Base-by-base conservation (phyloP, 2,329 filamentous ascomycete genomes). In the Neonectria magnoliae region DNA sequence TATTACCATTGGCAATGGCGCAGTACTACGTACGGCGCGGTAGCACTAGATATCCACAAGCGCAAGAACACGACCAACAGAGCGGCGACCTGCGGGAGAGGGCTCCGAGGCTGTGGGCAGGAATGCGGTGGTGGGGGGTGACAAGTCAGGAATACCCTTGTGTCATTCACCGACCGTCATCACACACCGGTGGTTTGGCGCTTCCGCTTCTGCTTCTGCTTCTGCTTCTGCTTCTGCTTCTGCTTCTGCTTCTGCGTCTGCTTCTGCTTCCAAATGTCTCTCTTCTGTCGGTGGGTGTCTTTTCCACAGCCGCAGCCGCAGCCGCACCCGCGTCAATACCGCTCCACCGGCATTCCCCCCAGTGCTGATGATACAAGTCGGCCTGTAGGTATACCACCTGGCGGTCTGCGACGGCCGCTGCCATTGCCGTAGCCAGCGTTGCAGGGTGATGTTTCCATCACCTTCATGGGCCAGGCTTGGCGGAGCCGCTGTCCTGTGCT, bases 91-190 rank as follows among this genome's bases (percentile, higher is more conserved):
- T 20, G 42, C 36, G 56, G 47, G 56, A 62, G 60, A 64, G 53
- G 57, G 45, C 66, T 55, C 65, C 64, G 65, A 71, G 58, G 57
- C 67, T 67, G 56, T 60, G 69, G 71, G 63, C 65, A 56, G 61
- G 59, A 66, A 64, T 69, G 57, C 62, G 60, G 63, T 59, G 62
- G 70, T 62, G 64, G 60, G 61, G 60, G 60, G 64, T 57, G 61
- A 57, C 57, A 54, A 33, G 60, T 63, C 65, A 57, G 62, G 63
- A 68, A 71, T 53, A 70, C 63, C 71, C 70, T 71, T 69, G 68
- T 57, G 58, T 44, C 56, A 68, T 57, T 63, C 57, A 67, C 69
- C 48, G 55, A 66, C 56, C 48, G 27, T 25, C 41, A 41, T 69
- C 62, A 47, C 53, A 55, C 64, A 47, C 25, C 38, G 56, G 45